These are phyloP conservation scores for Xylaria castorea DNA, from an alignment of 495 filamentous ascomycete species.

Conservation along the genomic window DNA sequence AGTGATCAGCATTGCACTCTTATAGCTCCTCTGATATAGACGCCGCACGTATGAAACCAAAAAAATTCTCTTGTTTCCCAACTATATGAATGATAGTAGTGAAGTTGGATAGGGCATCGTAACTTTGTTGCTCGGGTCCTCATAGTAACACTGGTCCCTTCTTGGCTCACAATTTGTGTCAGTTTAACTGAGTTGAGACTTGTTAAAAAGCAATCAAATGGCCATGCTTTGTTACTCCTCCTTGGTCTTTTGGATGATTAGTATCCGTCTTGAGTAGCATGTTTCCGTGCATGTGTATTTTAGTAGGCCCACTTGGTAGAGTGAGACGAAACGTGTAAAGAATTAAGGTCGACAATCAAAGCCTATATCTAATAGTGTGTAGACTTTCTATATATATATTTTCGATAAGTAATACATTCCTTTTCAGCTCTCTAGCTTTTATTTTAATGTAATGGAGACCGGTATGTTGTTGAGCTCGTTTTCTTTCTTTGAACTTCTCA, in stretches of 20 bases:
- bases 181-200: background rate
- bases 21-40: slow-evolving; percentile 39
- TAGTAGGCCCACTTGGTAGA: background rate
- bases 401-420: no score
- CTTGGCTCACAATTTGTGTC: background rate
- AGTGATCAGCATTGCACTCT: slow-evolving; percentile 16
- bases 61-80: background rate
- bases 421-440: background rate
- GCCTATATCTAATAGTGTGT: no score
- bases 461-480: background rate
- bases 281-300: background rate
- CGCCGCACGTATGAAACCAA: slow-evolving; percentile 28
- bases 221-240: background rate
- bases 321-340: background rate
- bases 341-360: no score
- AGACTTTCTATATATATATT: no score
- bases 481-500: background rate
- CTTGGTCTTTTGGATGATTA: background rate
- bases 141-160: background rate
- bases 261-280: background rate
- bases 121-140: background rate
- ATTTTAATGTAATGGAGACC: background rate
- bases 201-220: background rate
- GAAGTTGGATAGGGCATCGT: background rate
- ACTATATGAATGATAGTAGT: background rate